phyloP scores from a whole-genome alignment of 441 rosid species.

The Dalechampia spathulata region DNA sequence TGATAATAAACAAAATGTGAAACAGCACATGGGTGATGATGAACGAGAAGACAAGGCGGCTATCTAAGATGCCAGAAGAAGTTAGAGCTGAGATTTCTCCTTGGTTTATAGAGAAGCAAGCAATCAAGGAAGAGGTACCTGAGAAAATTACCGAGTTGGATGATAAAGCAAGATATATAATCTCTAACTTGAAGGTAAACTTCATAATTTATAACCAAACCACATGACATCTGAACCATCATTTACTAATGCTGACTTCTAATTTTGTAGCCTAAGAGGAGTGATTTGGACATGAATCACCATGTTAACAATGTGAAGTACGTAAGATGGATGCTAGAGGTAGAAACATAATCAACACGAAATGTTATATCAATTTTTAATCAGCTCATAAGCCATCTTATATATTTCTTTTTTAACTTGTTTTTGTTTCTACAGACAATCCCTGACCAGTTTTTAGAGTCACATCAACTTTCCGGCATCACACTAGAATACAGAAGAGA shows the following conservation, averaged over 20 bases:
- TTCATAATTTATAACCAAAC: background rate
- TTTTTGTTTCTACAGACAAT: constrained; percentile 32
- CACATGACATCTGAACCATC: constrained; percentile 1
- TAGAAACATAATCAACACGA: constrained; percentile 10
- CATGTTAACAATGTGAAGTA: constrained; percentile 78
- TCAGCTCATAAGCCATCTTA: background rate
- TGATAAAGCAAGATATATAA: constrained; percentile 37
- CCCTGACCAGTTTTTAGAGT: constrained; percentile 45
- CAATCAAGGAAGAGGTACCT: constrained; percentile 46
- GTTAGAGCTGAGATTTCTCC: constrained; percentile 62
- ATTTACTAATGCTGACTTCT: background rate
- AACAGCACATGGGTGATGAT: constrained; percentile 78
- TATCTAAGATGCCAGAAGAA: constrained; percentile 63
- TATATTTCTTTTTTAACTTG: background rate
- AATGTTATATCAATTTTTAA: background rate
- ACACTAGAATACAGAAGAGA: constrained; percentile 50
- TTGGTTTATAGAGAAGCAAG: constrained; percentile 57
- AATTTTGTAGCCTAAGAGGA: constrained; percentile 47
- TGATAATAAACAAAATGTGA: constrained; percentile 3
- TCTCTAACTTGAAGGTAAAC: constrained; percentile 46
- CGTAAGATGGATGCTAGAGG: constrained; percentile 83
- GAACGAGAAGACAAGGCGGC: constrained; percentile 62
- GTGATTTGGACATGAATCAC: constrained; percentile 68
- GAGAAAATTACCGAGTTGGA: constrained; percentile 56
- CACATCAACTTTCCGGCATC: constrained; percentile 42